Evolutionary conservation across 371 early-diverging fungal species (phyloP).

Genomic region (Capillidium heterosporum): DNA sequence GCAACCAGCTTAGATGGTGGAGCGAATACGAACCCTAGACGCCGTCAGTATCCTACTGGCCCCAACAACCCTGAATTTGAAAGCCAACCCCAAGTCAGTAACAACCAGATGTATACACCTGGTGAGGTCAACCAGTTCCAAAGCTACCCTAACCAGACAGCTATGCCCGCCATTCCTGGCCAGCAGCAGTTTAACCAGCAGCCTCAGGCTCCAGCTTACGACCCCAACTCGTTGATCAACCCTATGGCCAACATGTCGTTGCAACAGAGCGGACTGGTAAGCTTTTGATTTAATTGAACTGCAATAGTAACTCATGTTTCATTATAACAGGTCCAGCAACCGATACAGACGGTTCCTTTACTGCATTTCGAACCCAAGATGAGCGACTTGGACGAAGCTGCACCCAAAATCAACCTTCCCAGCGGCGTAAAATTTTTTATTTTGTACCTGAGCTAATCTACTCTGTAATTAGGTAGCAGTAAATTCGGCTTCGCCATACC

Average conservation of each 20-base stretch:
- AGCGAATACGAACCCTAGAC: neutral
- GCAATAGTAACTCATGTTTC: neutral
- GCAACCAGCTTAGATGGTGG: neutral
- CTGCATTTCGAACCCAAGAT: conserved; percentile 35
- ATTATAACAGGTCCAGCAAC: conserved; percentile 8
- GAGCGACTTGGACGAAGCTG: conserved; percentile 25
- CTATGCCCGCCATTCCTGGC: conserved; percentile 1
- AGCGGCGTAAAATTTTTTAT: conserved; percentile 20
- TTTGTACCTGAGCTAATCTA: neutral
- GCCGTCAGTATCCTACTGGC: neutral
- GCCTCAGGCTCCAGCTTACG: neutral
- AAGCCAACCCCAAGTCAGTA: neutral
- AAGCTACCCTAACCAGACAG: neutral
- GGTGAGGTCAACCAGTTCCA: too few relatives aligned
- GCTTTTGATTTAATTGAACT: neutral
- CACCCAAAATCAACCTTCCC: conserved; percentile 34
- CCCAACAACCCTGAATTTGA: neutral
- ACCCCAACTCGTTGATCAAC: neutral
- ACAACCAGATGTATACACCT: neutral
- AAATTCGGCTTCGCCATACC: conserved; percentile 35
- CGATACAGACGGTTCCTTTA: conserved; percentile 19
- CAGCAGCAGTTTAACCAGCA: neutral
- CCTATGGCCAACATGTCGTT: conserved; percentile 3
- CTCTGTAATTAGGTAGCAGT: conserved; percentile 27
- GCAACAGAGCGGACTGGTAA: neutral